These are phyloP conservation scores for Metschnikowia chrysomelidarum DNA, from an alignment of 805 yeast species.

Conservation along the genomic window DNA sequence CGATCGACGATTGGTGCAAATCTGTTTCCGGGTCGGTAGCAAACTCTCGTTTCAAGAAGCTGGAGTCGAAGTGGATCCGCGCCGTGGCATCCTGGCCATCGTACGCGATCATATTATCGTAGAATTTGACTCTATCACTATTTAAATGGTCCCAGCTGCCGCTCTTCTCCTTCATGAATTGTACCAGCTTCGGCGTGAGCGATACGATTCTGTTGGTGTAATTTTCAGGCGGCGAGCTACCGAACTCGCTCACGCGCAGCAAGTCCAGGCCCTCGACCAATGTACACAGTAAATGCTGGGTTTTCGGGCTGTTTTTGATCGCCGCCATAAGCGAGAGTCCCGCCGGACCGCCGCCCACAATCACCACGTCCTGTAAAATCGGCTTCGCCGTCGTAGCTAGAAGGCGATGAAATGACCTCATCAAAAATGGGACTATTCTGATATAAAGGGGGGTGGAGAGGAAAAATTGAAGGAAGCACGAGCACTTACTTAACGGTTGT, in stretches of 20 bases:
- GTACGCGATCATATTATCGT: slow-evolving; percentile 79
- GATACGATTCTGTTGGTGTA: slow-evolving; percentile 83
- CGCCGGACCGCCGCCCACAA: slow-evolving; percentile 98
- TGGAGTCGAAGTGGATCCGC: slow-evolving; percentile 66
- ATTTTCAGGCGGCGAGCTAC: slow-evolving; percentile 40
- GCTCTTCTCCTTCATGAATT: slow-evolving; percentile 55
- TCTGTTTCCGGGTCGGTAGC: too few species aligned
- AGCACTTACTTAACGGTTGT: too few species aligned
- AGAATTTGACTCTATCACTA: slow-evolving; percentile 70
- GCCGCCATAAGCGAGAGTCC: slow-evolving; percentile 87
- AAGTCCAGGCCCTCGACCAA: slow-evolving; percentile 74
- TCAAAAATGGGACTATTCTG: too few species aligned
- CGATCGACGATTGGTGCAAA: slow-evolving; percentile 48
- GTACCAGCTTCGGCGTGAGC: slow-evolving; percentile 76
- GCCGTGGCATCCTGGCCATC: slow-evolving; percentile 73
- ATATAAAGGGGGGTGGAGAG: neutral
- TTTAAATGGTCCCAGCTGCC: slow-evolving; percentile 75
- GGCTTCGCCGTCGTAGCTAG: slow-evolving; percentile 15
- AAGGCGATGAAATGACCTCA: slow-evolving; percentile 12
- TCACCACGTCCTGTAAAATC: slow-evolving; percentile 60
- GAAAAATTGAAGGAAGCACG: too few species aligned
- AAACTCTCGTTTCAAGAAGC: too few species aligned
- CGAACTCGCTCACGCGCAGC: slow-evolving; percentile 48
- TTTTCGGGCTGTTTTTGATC: slow-evolving; percentile 61
- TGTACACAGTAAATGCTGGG: slow-evolving; percentile 58